A percentile compares a stretch with the other conserved stretches of the same genome.
These are phyloP conservation scores for Paecilomyces variotii DNA, from an alignment of 2,329 filamentous ascomycete genomes.

Conservation along the genomic window DNA sequence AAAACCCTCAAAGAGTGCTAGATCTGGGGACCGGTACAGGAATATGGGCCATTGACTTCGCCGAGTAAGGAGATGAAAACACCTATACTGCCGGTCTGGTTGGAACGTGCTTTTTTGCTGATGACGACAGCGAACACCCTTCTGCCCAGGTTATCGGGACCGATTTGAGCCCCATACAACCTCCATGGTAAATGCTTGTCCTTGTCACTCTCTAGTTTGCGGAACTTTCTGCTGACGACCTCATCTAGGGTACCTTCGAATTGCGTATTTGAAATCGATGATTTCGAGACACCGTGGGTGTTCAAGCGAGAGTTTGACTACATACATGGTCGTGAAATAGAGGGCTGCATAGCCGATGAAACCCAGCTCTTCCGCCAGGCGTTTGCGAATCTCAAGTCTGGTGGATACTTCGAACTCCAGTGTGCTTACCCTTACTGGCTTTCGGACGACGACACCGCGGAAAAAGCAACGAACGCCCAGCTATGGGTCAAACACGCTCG, in stretches of 20 bases:
- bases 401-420: background rate
- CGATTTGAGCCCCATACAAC: slow-evolving; percentile 39
- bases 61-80: slow-evolving; percentile 29
- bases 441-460: slow-evolving; percentile 5
- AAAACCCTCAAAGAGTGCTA: slow-evolving; percentile 9
- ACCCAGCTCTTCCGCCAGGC: background rate
- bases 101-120: slow-evolving; percentile 9
- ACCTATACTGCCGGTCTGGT: slow-evolving; percentile 6
- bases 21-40: slow-evolving; percentile 7
- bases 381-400: background rate
- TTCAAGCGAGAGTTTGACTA: slow-evolving; percentile 8
- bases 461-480: slow-evolving; percentile 6
- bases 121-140: slow-evolving; percentile 18
- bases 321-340: slow-evolving; percentile 4
- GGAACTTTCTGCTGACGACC: background rate
- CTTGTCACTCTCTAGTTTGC: background rate
- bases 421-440: background rate
- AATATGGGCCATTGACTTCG: slow-evolving; percentile 45
- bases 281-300: slow-evolving; percentile 7
- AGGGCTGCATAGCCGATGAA: background rate
- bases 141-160: slow-evolving; percentile 33
- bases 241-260: slow-evolving; percentile 18
- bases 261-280: slow-evolving; percentile 9
- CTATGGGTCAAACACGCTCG: slow-evolving; percentile 5
- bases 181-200: slow-evolving; percentile 7